Evolutionary conservation across 805 yeast species (phyloP), one percentile per base, ranked within the genome.

Genomic region (Spencermartinsiella europaea): DNA sequence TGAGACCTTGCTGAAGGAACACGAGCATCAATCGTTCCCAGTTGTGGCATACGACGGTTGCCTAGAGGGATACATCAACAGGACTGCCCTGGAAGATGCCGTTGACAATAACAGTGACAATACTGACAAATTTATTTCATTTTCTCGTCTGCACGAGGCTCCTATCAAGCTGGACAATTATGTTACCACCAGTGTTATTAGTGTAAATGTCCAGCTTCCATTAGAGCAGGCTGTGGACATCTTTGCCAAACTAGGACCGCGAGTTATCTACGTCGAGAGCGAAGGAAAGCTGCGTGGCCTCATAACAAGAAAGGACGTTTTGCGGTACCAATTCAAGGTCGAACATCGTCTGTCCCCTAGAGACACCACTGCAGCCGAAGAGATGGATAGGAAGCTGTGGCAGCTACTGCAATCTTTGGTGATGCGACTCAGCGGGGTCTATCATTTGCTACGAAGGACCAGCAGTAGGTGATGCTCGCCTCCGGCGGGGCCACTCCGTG

Each of bases 281-380:
- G 65, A 73, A 25, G 51, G 60, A 2, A 59, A 87, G 15, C 45
- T 55, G 2, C 73, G 72, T 14, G 99, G 99, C 0, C 59, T 87
- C n/a, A 67, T 95, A 1, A 87, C 96, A 0, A 74, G 90, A 47
- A 93, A 93, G 58, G 98, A 90, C 59, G 70, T 91, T 15, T 64
- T 90, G 43, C 72, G 81, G 50, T 87, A 56, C 46, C 62, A 59
- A 36, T 51, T 52, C 42, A 42, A 46, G 37, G 44, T 46, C 4
- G 58, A 56, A 25, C 44, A 40, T 22, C 8, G 21, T 16, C 10
- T 20, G 16, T 45, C 48, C n/a, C 44, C 48, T 8, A 37, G 34
- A 33, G 46, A 45, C 31, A 50, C 43, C 14, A 37, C 49, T 12
- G 53, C 53, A 12, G 54, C 51, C 3, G 57, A 53, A 35, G 50